These are phyloP conservation scores for Syzygium aqueum DNA, from an alignment of 345 rosid species.

Conservation along the genomic window DNA sequence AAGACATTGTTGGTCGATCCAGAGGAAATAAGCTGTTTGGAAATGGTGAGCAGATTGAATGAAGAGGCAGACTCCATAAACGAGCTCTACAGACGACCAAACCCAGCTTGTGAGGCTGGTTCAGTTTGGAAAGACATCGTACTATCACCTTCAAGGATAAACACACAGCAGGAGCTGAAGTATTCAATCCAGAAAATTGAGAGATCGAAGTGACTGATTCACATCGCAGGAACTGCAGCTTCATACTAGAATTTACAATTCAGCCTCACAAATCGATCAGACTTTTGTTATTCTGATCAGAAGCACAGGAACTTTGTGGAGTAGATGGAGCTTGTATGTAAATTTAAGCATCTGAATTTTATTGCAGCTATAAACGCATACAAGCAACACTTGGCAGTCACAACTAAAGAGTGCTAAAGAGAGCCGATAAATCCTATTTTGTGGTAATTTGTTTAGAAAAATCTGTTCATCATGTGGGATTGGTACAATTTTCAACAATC, in stretches of 20 bases:
- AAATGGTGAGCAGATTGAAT: slow-evolving; percentile 52
- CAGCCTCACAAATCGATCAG: background rate
- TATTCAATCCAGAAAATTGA: slow-evolving; percentile 56
- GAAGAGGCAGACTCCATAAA: slow-evolving; percentile 77
- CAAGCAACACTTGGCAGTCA: background rate
- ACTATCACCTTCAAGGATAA: slow-evolving; percentile 74
- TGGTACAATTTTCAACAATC: background rate
- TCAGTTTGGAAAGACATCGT: slow-evolving; percentile 97
- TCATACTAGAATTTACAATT: background rate
- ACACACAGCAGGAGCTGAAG: slow-evolving; percentile 68
- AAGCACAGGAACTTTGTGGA: background rate
- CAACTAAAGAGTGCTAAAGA: background rate
- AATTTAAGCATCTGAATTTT: background rate
- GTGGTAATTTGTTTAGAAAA: background rate
- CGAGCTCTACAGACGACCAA: slow-evolving; percentile 57
- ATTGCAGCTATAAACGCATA: background rate
- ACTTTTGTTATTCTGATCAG: background rate
- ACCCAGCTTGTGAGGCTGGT: slow-evolving; percentile 60
- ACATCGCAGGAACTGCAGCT: background rate
- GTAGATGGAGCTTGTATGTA: background rate
- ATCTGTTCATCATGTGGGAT: background rate
- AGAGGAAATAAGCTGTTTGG: slow-evolving; percentile 64
- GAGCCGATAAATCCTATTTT: background rate
- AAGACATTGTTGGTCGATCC: slow-evolving; percentile 84
- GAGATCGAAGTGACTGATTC: slow-evolving; percentile 7